Base-by-base conservation (phyloP, 371 early-diverging fungal genomes). In the Mortierella sp. region DNA sequence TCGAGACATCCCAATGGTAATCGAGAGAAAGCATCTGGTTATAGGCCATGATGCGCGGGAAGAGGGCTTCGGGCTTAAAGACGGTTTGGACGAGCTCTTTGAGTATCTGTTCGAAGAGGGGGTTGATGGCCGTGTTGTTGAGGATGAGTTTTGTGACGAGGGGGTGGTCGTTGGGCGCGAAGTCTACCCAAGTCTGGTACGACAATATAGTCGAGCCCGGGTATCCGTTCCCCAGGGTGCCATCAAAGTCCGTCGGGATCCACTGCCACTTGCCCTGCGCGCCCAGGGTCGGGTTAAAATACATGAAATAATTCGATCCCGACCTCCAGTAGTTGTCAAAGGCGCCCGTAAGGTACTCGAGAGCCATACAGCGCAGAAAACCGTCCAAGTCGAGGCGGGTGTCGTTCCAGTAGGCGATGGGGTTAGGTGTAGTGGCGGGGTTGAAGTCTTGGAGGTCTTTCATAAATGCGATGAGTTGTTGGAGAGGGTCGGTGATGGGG, bases 61-160 rank as follows among this genome's bases (percentile, higher is more conserved):
- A 69, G 39, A 90, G 68, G 16, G 85, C 85, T 13, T 87, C 82
- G 19, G 88, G 86, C 68, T 90, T 90, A 79, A 89, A 89, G 71
- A 87, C 88, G 7, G 86, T 82, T 65, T 86, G 85, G 65, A 89
- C 79, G 16, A 89, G 68, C 7, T 88, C 87, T 75, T 85, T 87
- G 44, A 90, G 68, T 6, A 74, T 85, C 22, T 79, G 71, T 68
- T 90, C 86, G 52, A 90, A 90, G n/a, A 84, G 66, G n/a, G 67
- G 43, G 22, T 66, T 52, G 61, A 76, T 70, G 19, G 40, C 66
- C 6, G 52, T 39, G 43, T 58, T 66, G 19, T 63, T 5, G 24
- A 76, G 39, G 71, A 76, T 76, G 4, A 76, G 29, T 67, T 76
- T 76, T 5, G 50, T 5, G 39, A 76, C 47, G 61, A 76, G 29